Percentiles rank a stretch among this genome's conserved stretches.
Evolutionary conservation across 768 basidiomycete genomes (phyloP).

Genomic region (Psilocybe cubensis): DNA sequence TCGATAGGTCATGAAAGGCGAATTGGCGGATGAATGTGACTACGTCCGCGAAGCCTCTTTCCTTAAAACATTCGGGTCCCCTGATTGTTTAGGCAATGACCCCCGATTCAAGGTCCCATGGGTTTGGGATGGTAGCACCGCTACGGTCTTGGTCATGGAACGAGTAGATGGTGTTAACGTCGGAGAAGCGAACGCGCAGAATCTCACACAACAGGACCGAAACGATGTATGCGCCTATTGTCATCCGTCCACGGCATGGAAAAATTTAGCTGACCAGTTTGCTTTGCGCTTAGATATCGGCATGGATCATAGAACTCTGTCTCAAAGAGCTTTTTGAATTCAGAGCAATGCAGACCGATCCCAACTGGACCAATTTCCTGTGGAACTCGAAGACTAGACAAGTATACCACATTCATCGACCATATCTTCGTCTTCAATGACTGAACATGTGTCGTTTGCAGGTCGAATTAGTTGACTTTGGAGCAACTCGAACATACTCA

Average conservation of each 20-base stretch:
- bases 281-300: constrained; percentile 94
- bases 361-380: constrained; percentile 98
- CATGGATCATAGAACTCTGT: constrained; percentile 81
- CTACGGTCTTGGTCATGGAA: constrained; percentile 90
- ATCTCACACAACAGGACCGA: constrained; percentile 65
- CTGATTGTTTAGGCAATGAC: constrained; percentile 56
- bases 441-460: constrained; percentile 34
- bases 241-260: too few species aligned
- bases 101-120: constrained; percentile 81
- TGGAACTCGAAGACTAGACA: constrained; percentile 73
- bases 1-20: constrained; percentile 63
- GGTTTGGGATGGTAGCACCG: constrained; percentile 83
- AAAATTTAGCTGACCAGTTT: too few species aligned
- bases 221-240: constrained; percentile 81
- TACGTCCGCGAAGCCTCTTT: constrained; percentile 84
- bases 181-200: constrained; percentile 59
- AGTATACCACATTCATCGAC: constrained; percentile 35
- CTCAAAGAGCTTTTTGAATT: constrained; percentile 90
- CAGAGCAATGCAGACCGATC: constrained; percentile 96
- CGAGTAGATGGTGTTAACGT: constrained; percentile 80
- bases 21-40: constrained; percentile 92
- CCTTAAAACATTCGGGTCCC: constrained; percentile 59
- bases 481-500: constrained; percentile 88
- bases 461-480: constrained; percentile 94
- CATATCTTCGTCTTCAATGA: background rate